Evolutionary conservation across 148 eudicot species (phyloP), one percentile per base, ranked within the genome.

Genomic region (Camellia granthamiana): DNA sequence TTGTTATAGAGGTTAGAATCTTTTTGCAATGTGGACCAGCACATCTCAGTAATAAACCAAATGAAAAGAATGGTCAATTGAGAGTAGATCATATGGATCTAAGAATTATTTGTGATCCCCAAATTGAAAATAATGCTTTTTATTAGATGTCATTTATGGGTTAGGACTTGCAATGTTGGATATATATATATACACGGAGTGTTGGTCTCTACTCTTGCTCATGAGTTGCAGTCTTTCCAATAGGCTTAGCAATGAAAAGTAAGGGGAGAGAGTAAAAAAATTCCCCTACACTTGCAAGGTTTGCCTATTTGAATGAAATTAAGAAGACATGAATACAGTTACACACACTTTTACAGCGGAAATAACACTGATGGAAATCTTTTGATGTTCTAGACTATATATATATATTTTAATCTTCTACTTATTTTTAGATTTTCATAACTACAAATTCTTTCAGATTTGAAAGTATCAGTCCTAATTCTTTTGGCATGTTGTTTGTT

Each of bases 401-500:
- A 15, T 71, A 13, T 69, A 15, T 71, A 12, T 49, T 2, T 72
- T 4, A 49, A 47, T 49, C 59, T 23, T 23, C 60, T 54, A 38
- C 77, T 55, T 30, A 21, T 74, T 47, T 38, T 54, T 55, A 30
- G 47, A 58, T 42, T 38, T 54, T 60, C 19, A 69, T 43, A 43
- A 2, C 14, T 44, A 7, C 54, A 44, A 69, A 69, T 38, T 6
- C 46, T 74, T 74, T 56, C 42, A 58, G 0, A 18, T 58, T 58
- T 74, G 13, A 43, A 74, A 56, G 55, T 10, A 38, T 74, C 65
- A 41, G 65, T 56, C 6, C 63, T 3, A 58, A 23, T 55, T 74
- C 72, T 69, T 43, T 7, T 77, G 58, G 79, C 23, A 21, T 47
- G 78, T 58, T 58, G 68, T 43, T 3, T 76, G 68, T 44, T 61